Evolutionary conservation across 2,329 filamentous ascomycete species (phyloP).

Genomic region (Epichloe sp.): DNA sequence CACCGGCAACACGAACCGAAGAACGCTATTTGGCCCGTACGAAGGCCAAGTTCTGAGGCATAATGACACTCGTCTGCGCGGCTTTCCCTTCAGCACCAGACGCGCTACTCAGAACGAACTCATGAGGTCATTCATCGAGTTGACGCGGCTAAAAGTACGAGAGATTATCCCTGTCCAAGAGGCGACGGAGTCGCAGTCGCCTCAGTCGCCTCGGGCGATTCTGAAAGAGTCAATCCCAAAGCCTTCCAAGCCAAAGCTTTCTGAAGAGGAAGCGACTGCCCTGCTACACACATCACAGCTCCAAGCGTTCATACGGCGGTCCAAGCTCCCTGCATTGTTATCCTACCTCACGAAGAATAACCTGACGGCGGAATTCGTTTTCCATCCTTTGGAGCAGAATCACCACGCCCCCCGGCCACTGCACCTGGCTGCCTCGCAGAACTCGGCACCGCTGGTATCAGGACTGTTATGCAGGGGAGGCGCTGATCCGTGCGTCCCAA

Average conservation of each 20-base stretch:
- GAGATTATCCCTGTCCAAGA: constrained; percentile 58
- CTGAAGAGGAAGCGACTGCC: constrained; percentile 73
- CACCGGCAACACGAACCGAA: constrained; percentile 72
- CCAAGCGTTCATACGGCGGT: constrained; percentile 75
- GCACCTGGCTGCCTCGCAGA: constrained; percentile 73
- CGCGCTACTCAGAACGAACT: constrained; percentile 88
- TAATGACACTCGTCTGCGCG: constrained; percentile 68
- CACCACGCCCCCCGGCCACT: constrained; percentile 78
- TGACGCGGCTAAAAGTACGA: constrained; percentile 78
- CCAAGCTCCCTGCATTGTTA: constrained; percentile 75
- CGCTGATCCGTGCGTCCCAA: constrained; percentile 60
- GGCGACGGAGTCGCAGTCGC: constrained; percentile 28
- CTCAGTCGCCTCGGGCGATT: constrained; percentile 20
- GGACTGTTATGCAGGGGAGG: constrained; percentile 63
- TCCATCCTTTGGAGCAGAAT: constrained; percentile 58
- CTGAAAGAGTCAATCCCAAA: constrained; percentile 30
- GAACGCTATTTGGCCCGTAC: constrained; percentile 82
- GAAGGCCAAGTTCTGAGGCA: constrained; percentile 71
- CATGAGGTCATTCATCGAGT: constrained; percentile 86
- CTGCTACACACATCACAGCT: constrained; percentile 79
- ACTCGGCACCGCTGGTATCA: constrained; percentile 61
- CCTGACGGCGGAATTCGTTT: constrained; percentile 58
- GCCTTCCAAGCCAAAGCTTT: constrained; percentile 48
- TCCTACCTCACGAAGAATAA: constrained; percentile 71
- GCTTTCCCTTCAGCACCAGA: constrained; percentile 87